Conservation (phyloP, 2,329 filamentous ascomycete species). For the Nothopassalora personata region DNA sequence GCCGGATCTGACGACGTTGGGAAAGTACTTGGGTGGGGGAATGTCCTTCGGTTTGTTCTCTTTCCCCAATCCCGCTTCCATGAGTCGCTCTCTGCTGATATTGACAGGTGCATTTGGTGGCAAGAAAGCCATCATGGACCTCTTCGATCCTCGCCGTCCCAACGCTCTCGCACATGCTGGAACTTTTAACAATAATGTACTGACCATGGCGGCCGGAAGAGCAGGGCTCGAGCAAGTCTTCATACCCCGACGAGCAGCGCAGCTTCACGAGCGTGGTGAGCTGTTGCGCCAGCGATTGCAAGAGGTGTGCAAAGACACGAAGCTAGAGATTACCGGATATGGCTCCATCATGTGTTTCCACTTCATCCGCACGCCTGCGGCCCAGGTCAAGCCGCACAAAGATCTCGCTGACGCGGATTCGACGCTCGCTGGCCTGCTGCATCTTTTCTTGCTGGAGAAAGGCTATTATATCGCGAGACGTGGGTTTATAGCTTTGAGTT, state of each 20-base stretch:
- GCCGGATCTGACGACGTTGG: constrained; percentile 60
- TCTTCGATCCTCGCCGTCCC: constrained; percentile 48
- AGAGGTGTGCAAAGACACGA: constrained; percentile 29
- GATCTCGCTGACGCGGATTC: constrained; percentile 25
- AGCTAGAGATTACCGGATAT: constrained; percentile 34
- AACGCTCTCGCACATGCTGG: constrained; percentile 52
- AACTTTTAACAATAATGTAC: constrained; percentile 64
- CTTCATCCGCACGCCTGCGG: constrained; percentile 28
- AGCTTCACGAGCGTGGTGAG: constrained; percentile 33
- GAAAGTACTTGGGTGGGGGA: constrained; percentile 63
- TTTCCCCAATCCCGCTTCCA: neutral
- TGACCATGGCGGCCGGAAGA: constrained; percentile 55
- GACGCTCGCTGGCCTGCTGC: constrained; percentile 32
- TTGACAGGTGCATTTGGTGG: constrained; percentile 54
- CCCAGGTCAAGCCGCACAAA: constrained; percentile 21
- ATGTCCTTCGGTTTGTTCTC: constrained; percentile 52
- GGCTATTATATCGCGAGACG: constrained; percentile 35
- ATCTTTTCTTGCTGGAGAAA: constrained; percentile 35
- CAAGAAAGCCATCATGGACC: constrained; percentile 51
- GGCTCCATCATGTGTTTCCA: constrained; percentile 37
- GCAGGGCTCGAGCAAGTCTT: constrained; percentile 36
- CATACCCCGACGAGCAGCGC: constrained; percentile 29
- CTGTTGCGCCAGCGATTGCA: constrained; percentile 27
- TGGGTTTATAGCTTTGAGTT: constrained; percentile 34
- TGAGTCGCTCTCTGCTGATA: neutral